Evolutionary conservation across 345 rosid species (phyloP), one percentile per base, ranked within the genome.

Genomic region (Aethionema arabicum): DNA sequence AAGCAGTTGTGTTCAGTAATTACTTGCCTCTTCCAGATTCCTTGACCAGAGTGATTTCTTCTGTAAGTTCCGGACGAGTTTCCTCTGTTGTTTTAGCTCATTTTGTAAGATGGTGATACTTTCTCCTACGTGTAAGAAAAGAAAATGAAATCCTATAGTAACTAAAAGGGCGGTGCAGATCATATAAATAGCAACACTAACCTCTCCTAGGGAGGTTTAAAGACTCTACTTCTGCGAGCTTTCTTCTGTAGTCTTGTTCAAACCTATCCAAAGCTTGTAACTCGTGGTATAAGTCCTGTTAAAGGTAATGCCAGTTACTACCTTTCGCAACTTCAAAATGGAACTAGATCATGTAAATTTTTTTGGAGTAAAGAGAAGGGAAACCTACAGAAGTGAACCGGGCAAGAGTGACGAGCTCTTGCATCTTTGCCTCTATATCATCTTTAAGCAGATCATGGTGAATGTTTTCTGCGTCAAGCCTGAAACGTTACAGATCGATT

Each of bases 21-120:
- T 33, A 67, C 45, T 51, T 79, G 78, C 99, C 96, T 93, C 96
- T 73, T 82, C 95, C 67, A 83, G 74, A 72, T 61, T 84, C 67
- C 73, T 82, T 10, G 96, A 85, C 99, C 99, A 93, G 16, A 90
- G 90, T 9, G 99, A 90, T 74, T 80, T 93, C 87, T 80, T 87
- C 74, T 78, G 72, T 78, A 90, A 85, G 78, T 77, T 79, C 72
- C 66, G 77, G 38, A 87, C 97, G 43, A 77, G 68, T 77, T 87
- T 90, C 68, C 61, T 80, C 73, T 86, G 95, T 59, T 78, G 76
- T 77, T 82, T 87, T 30, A 93, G 76, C 76, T 90, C 96, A 69
- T 70, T 72, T 7, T 74, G 92, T 68, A 93, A 77, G 56, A 79
- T 72, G 32, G 45, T 46, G 63, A 87, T 74, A 76, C 75, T 69